These are phyloP conservation scores for Vitis hybrid DNA, from an alignment of 177 flowering plant species.

Conservation along the genomic window DNA sequence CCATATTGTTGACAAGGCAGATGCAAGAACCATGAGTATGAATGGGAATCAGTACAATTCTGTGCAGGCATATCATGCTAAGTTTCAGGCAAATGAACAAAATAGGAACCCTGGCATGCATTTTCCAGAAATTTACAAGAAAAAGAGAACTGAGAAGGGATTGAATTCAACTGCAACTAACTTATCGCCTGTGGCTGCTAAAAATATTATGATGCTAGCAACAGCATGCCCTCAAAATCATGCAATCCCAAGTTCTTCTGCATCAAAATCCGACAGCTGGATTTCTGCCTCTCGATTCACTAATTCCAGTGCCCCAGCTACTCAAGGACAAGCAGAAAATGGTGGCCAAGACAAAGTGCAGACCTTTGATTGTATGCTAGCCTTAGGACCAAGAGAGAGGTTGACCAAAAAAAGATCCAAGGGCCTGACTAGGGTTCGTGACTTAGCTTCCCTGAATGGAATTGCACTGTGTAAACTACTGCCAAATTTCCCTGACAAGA, in stretches of 20 bases:
- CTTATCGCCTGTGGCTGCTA: slow-evolving; percentile 15
- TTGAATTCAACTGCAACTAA: slow-evolving; percentile 25
- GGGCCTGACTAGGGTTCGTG: slow-evolving; percentile 27
- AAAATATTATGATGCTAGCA: slow-evolving; percentile 7
- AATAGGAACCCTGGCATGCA: slow-evolving; percentile 6
- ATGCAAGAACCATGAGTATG: slow-evolving; percentile 19
- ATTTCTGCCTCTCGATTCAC: slow-evolving; percentile 9
- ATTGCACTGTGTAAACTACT: slow-evolving; percentile 16
- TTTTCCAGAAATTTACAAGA: slow-evolving; percentile 51
- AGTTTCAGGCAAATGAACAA: slow-evolving; percentile 12
- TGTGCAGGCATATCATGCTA: slow-evolving; percentile 20
- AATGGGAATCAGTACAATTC: slow-evolving; percentile 22
- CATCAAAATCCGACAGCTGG: slow-evolving; percentile 11
- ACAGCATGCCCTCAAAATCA: slow-evolving; percentile 11
- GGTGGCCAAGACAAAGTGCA: slow-evolving; percentile 16
- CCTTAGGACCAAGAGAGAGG: slow-evolving; percentile 18
- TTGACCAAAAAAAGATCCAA: slow-evolving; percentile 45
- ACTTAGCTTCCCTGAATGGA: slow-evolving; percentile 31
- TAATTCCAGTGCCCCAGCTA: slow-evolving; percentile 2
- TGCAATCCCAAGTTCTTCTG: slow-evolving; percentile 3
- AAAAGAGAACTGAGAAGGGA: slow-evolving; percentile 52
- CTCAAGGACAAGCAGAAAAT: slow-evolving; percentile 9
- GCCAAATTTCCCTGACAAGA: slow-evolving; percentile 16
- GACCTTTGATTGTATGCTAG: slow-evolving; percentile 9
- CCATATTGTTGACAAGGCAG: slow-evolving; percentile 12